Conservation (phyloP, 176 grass and related monocot genomes). For the Otatea glauca region DNA sequence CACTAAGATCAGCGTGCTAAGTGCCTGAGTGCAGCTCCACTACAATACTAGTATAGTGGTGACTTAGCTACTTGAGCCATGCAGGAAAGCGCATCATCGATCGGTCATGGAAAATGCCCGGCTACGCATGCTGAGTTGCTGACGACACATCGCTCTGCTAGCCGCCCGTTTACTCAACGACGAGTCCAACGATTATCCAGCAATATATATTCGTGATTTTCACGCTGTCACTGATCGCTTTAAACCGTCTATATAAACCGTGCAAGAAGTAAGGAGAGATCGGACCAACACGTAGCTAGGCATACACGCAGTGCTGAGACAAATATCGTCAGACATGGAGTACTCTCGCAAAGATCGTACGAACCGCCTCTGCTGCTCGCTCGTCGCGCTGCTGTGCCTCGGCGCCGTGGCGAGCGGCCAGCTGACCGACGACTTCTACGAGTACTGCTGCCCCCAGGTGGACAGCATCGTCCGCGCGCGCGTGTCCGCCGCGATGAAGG, state of each 20-base stretch:
- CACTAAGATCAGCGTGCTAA: too few relatives aligned
- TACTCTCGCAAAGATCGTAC: not conserved
- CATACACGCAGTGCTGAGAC: not conserved
- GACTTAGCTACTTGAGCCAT: not conserved
- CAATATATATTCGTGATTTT: not conserved
- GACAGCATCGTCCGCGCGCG: slow-evolving; percentile 49
- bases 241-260: slow-evolving; percentile 52
- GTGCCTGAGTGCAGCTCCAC: slow-evolving; percentile 29
- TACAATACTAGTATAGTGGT: not conserved
- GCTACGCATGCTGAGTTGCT: not conserved
- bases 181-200: not conserved
- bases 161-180: slow-evolving; percentile 27
- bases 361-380: not conserved
- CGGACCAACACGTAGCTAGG: not conserved
- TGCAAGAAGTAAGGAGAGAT: slow-evolving; percentile 4
- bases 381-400: slow-evolving; percentile 48
- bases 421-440: slow-evolving; percentile 64
- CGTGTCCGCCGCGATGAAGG: slow-evolving; percentile 52
- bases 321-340: slow-evolving; percentile 2
- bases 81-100: not conserved
- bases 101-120: too few relatives aligned
- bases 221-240: not conserved
- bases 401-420: slow-evolving; percentile 46
- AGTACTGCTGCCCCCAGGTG: slow-evolving; percentile 57
- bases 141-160: not conserved